Conservation (phyloP, 2,329 filamentous ascomycete species). For the Didymella pinodella region DNA sequence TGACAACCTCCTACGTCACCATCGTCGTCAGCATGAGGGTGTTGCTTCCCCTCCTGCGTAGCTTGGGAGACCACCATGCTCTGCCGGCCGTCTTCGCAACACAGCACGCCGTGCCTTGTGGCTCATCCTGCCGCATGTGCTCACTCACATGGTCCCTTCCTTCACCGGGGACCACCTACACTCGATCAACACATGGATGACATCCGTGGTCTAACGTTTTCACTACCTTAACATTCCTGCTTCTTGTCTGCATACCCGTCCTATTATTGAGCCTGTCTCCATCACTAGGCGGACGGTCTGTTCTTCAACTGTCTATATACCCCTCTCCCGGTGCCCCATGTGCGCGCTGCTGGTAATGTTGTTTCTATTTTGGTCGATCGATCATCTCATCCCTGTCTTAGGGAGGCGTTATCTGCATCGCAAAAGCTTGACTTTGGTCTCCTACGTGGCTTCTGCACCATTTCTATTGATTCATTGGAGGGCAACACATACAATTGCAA, state of each 20-base stretch:
- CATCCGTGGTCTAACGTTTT: neutral
- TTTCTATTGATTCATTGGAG: neutral
- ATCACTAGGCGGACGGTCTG: neutral
- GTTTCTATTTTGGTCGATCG: neutral
- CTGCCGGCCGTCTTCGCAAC: neutral
- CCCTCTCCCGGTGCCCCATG: constrained; percentile 1
- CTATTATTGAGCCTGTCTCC: neutral
- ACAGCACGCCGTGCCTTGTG: neutral
- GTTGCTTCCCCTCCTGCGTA: constrained; percentile 13
- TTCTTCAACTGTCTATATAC: constrained; percentile 17
- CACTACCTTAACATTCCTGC: neutral
- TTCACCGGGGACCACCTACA: neutral
- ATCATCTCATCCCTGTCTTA: constrained; percentile 3
- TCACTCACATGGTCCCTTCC: neutral
- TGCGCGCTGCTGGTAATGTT: constrained; percentile 12
- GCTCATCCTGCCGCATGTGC: neutral
- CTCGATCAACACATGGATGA: neutral
- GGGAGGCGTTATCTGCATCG: neutral
- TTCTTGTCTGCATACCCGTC: neutral
- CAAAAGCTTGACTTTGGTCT: constrained; percentile 7
- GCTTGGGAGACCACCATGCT: neutral
- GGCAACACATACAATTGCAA: neutral
- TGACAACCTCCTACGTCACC: constrained; percentile 48
- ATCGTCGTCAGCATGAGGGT: constrained; percentile 39
- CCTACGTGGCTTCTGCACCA: constrained; percentile 3